Evolutionary conservation across 345 rosid genomes (phyloP), one percentile per base, ranked within the genome.

Genomic region (Euphorbia peplus): DNA sequence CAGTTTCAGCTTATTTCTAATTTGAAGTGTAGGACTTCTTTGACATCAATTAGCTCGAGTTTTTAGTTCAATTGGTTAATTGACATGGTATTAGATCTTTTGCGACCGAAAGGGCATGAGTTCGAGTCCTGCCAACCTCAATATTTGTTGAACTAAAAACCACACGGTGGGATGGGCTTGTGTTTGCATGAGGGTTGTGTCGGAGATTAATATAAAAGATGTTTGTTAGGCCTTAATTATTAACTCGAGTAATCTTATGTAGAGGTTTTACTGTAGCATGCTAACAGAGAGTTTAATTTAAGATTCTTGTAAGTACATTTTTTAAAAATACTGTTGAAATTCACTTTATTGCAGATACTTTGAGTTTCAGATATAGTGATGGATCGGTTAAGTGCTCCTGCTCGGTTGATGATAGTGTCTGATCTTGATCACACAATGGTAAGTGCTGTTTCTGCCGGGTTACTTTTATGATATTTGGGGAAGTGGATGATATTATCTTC

Each of bases 371-470:
- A 15, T 22, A 54, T 5, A 35, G 18, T 1, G 14, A 95, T 95
- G 99, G 90, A 91, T 71, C 83, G 90, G 60, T 83, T 91, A 50
- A 82, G 73, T 55, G 67, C 79, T 76, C 64, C 90, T 22, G 83
- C 99, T n/a, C 95, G 88, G 63, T 75, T 95, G 15, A 91, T 95
- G 98, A 83, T 95, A 18, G 97, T 95, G 74, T 92, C 98, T 0
- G 99, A 95, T 83, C 98, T 95, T 79, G 99, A 95, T 79, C 89
- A 92, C 48, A 92, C 98, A 8, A 95, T 95, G 98, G 99, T 95
- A 63, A 19, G 52, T 60, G 48, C 63, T 57, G 55, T 72, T 47
- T 51, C 16, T 71, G 46, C 41, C 65, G 54, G 46, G 35, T 60
- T 72, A 32, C 7, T 68, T 52, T 70, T 14, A 14, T 47, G 14